Conservation (phyloP, 2,329 filamentous ascomycete genomes). For the Colletotrichum coccodes region DNA sequence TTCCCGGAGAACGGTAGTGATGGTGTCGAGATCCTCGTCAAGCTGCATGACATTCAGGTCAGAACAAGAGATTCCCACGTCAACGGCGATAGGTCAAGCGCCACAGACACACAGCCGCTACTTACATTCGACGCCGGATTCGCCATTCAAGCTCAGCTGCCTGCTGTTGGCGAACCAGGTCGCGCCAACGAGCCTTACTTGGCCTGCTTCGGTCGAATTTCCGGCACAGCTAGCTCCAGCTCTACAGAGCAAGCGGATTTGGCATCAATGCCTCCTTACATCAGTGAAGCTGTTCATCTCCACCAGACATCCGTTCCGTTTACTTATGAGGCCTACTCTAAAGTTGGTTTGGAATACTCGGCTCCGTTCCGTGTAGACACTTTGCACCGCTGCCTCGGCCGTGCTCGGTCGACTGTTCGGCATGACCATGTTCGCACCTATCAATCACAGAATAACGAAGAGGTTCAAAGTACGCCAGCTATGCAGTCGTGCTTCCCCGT, state of each 20-base stretch:
- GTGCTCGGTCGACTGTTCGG: not conserved
- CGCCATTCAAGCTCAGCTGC: not conserved
- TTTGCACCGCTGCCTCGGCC: not conserved
- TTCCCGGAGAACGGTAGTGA: not conserved
- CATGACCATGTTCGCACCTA: constrained; percentile 32
- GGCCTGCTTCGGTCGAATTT: not conserved
- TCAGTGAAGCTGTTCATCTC: not conserved
- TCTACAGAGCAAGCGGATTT: not conserved
- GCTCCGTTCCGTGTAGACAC: not conserved
- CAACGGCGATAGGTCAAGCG: not conserved
- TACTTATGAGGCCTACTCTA: not conserved
- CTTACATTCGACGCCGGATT: not conserved
- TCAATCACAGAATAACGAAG: constrained; percentile 38
- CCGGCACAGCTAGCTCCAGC: not conserved
- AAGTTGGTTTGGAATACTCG: not conserved
- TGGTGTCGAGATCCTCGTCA: not conserved
- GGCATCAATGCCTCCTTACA: not conserved
- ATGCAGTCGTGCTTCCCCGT: not conserved
- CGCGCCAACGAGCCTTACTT: not conserved
- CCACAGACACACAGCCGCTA: no score
- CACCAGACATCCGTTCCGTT: not conserved
- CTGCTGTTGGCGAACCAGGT: not conserved
- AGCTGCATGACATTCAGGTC: not conserved
- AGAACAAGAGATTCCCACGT: not conserved
- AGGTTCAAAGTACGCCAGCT: not conserved